Base-by-base conservation (phyloP, 768 basidiomycete genomes). In the Rhizopogon sp. region DNA sequence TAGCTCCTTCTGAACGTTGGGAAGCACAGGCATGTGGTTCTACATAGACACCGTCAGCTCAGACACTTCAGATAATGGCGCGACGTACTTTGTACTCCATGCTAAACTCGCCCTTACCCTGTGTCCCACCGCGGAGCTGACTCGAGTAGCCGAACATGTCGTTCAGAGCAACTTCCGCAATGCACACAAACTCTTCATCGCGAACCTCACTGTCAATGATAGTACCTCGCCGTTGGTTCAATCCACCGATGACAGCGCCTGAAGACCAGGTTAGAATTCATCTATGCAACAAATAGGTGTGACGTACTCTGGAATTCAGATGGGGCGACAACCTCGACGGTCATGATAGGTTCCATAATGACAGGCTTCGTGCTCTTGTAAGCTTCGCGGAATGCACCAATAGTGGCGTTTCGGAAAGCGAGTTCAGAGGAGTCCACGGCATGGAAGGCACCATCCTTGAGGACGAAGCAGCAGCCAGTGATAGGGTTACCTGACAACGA, bases 81-180 rank as follows among this genome's bases (percentile, higher is more conserved):
- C 25, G 31, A 70, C 74, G 54, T 63, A 84, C 86, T 79, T 90
- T 90, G 66, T 84, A 85, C 61, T 85, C 85, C 85, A 86, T 88
- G 62, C 80, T 85, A 59, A 86, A 89, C 74, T 89, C 87, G 62
- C 93, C 94, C 76, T 99, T 98, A 64, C 96, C 97, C 73, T 98
- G 97, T 0, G 97, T 99, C 55, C 83, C 85, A 3, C 96, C 96
- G 55, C 96, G 84, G 43, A 98, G 77, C 62, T 93, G 89, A 63
- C 86, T 92, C 39, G 94, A 95, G 69, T 98, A 98, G 16, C 93
- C 91, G 66, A 99, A 99, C 96, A 98, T 98, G 62, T 98, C 96
- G 70, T 93, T 97, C 71, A 99, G 70, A 7, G 92, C 86, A 11
- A 99, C 95, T 66, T 98, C 96, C 20, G 93, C 93, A 29, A 81